Evolutionary conservation across 139 green algal species (phyloP), one percentile per base, ranked within the genome.

Genomic region (Deuterostichococcus epilithicus): DNA sequence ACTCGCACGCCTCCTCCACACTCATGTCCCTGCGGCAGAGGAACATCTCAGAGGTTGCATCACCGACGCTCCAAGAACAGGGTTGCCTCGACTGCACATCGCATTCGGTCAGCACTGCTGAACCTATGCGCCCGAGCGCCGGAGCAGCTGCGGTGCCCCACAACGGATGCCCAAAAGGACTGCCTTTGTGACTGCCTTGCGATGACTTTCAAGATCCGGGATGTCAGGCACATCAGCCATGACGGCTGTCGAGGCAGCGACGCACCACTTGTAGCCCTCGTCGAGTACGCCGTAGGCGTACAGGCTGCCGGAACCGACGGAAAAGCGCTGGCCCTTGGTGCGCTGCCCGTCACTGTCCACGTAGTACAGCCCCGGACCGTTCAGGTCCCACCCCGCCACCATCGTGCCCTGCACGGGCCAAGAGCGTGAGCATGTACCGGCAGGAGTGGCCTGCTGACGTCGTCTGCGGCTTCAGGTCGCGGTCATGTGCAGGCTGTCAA

Each of bases 271-370:
- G 89, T 95, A 98, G 0, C 96, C 96, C 38, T 89, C 63, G 79
- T 99, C 96, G 33, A 99, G 85, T 33, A 99, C 92, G 58, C 96
- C 96, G 71, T 99, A 99, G 0, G 96, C 96, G 80, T 99, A 99
- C 67, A 98, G 82, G 44, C 89, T 97, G 35, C 96, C 96, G 25
- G 91, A 97, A 25, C 96, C 96, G 20, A 99, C 95, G 39, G 85
- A 94, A 86, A 99, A 99, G 10, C 96, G 80, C 86, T 97, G 83
- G 35, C 96, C 96, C 74, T 92, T 93, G 59, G 95, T 97, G 72
- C 96, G 87, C 85, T 98, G 93, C 1, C 93, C 96, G 67, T 99
- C 96, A 60, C 70, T 92, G 88, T 99, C 96, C 22, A 99, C 94
- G 78, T 99, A 99, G 88, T 97, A 99, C 65, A 99, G 84, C 1